A percentile compares a stretch with the other conserved stretches of the same genome.
Conservation (phyloP, 148 eudicot species). For the Fagopyrum esculentum region DNA sequence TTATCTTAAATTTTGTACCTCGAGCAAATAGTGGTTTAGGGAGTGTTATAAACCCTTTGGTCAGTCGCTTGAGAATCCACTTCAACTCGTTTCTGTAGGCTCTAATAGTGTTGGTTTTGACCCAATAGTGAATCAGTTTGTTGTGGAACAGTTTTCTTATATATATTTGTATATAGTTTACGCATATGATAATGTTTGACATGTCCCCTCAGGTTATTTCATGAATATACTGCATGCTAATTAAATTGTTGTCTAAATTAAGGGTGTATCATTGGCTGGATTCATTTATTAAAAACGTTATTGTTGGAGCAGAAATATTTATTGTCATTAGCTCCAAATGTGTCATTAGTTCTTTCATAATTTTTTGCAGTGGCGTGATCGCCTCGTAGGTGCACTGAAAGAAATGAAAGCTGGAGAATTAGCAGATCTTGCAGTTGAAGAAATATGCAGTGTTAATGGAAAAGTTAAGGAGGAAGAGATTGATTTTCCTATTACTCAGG, state of each 20-base stretch:
- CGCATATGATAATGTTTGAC: neutral
- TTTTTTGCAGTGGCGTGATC: constrained; percentile 77
- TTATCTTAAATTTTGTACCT: neutral
- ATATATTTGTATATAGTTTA: neutral
- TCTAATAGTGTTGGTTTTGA: neutral
- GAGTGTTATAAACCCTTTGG: neutral
- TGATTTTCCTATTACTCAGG: constrained; percentile 32
- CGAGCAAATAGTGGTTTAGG: neutral
- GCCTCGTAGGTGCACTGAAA: constrained; percentile 66
- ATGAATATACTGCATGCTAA: neutral
- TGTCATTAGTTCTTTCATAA: constrained; percentile 10
- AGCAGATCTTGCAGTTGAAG: constrained; percentile 37
- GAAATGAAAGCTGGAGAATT: constrained; percentile 62
- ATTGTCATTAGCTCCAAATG: neutral
- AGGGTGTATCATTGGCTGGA: neutral
- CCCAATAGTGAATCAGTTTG: neutral
- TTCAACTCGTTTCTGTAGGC: neutral
- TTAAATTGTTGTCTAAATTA: neutral
- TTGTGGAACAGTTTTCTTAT: neutral
- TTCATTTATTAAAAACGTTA: neutral
- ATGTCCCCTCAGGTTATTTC: neutral
- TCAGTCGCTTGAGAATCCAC: neutral
- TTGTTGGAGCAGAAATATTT: neutral
- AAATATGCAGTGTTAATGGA: constrained; percentile 34
- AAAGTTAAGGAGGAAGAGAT: constrained; percentile 35